Conservation (phyloP, 352 stramenopile genomes). For the Blastocystis sp. region DNA sequence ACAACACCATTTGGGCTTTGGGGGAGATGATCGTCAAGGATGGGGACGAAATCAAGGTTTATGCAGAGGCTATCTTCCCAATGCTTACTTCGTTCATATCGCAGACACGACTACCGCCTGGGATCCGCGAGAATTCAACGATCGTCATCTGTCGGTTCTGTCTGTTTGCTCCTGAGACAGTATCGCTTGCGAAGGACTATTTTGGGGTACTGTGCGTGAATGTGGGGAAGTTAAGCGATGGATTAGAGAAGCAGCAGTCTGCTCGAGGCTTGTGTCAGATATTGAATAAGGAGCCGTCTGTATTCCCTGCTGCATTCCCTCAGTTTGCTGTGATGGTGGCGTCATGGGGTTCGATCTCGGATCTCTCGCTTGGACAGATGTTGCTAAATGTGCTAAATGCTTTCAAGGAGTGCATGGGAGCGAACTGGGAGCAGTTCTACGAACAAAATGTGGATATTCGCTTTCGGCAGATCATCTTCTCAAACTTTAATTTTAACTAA, state of each 20-base stretch:
- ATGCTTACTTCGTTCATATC: slow-evolving; percentile 1
- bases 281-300: not conserved
- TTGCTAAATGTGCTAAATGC: not conserved
- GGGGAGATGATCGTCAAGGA: slow-evolving; percentile 6
- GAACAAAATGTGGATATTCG: not conserved
- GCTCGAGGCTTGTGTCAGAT: not conserved
- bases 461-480: not conserved
- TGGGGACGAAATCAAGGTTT: not conserved
- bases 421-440: not conserved
- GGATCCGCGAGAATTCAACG: slow-evolving; percentile 11
- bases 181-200: not conserved
- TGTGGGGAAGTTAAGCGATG: not conserved
- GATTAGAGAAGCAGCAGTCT: not conserved
- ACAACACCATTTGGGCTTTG: slow-evolving; percentile 44
- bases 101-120: not conserved
- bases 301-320: not conserved
- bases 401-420: not conserved
- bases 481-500: not conserved
- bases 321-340: slow-evolving; percentile 19
- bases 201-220: not conserved
- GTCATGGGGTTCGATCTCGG: not conserved
- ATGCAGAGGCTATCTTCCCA: not conserved
- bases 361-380: slow-evolving; percentile 5
- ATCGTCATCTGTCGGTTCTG: slow-evolving; percentile 8
- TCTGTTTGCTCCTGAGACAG: not conserved